Conservation (phyloP, 441 rosid genomes). For the Rhodomyrtus psidioides region DNA sequence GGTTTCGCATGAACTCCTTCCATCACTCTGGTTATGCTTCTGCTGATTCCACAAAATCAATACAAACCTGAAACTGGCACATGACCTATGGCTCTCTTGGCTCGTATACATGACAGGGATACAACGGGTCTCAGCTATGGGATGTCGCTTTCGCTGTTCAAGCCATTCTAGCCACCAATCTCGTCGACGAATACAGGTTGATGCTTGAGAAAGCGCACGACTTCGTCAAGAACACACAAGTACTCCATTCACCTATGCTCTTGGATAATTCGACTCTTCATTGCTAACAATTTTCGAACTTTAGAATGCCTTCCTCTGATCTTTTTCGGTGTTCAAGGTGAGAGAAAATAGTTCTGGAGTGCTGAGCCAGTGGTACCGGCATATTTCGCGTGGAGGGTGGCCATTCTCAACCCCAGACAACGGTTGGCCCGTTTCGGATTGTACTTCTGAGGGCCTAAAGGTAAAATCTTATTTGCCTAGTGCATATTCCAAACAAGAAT, state of each 20-base stretch:
- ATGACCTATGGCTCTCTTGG: neutral
- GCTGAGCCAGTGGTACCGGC: slow-evolving; percentile 36
- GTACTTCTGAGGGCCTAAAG: slow-evolving; percentile 56
- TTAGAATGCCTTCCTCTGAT: neutral
- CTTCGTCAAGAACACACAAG: slow-evolving; percentile 44
- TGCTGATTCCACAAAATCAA: neutral
- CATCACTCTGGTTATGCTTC: neutral
- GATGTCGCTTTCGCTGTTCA: slow-evolving; percentile 59
- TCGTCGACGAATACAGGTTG: slow-evolving; percentile 26
- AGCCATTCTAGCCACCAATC: slow-evolving; percentile 39
- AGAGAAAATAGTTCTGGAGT: slow-evolving; percentile 17
- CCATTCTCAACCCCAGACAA: slow-evolving; percentile 60
- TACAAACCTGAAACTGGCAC: neutral
- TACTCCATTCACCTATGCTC: slow-evolving; percentile 1
- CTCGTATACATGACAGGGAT: slow-evolving; percentile 26
- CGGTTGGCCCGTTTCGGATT: slow-evolving; percentile 58
- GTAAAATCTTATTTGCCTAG: slow-evolving; percentile 3
- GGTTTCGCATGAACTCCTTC: neutral
- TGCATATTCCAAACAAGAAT: neutral
- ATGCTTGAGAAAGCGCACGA: slow-evolving; percentile 48
- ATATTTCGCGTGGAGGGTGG: slow-evolving; percentile 60
- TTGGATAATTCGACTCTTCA: neutral
- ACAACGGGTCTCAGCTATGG: slow-evolving; percentile 70
- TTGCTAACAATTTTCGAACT: neutral
- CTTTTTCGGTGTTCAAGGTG: slow-evolving; percentile 10